Base-by-base conservation (phyloP, 306 rosid genomes). In the Oemleria cerasiformis region DNA sequence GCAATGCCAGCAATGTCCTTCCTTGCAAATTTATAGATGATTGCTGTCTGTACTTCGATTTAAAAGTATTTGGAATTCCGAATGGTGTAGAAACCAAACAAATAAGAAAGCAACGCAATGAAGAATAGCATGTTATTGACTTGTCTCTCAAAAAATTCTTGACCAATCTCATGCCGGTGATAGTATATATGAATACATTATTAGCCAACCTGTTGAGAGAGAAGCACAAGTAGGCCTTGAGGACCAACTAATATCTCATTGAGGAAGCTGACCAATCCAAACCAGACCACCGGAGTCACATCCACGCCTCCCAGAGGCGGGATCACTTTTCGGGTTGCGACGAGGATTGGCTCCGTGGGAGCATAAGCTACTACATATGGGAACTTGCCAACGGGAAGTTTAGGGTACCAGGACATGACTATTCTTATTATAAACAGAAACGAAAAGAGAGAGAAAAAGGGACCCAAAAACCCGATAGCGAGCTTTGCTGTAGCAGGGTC, bases 391-490 rank as follows among this genome's bases (percentile, higher is more conserved):
- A 89, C 91, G 17, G 92, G 96, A 20, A 92, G 84, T 76, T 87
- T 92, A 11, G 98, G 97, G 71, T 92, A 90, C 98, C 98, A 92
- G n/a, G 98, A 91, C 97, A 94, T 91, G 23, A 94, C 84, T 74
- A 94, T 94, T 81, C 96, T 94, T 65, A 74, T 38, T 45, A 94
- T 79, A 64, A 94, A 94, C 45, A 94, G 86, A 77, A 91, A 91
- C 36, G 89, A 86, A 74, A 89, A 87, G 0, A 48, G 87, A 1
- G 98, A 83, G 57, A 91, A 88, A 68, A 88, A 91, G 7, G 97
- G 97, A 12, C 99, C 97, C 12, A 94, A 76, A 74, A 91, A 79
- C 36, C 83, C 84, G 67, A 89, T 87, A 5, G 88, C 87, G 2
- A 89, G 72, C 83, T 89, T 94, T 55, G 95, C 99, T 19, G 90